Evolutionary conservation across 2,329 filamentous ascomycete genomes (phyloP).

Genomic region (Phyllosticta citrichinensis): DNA sequence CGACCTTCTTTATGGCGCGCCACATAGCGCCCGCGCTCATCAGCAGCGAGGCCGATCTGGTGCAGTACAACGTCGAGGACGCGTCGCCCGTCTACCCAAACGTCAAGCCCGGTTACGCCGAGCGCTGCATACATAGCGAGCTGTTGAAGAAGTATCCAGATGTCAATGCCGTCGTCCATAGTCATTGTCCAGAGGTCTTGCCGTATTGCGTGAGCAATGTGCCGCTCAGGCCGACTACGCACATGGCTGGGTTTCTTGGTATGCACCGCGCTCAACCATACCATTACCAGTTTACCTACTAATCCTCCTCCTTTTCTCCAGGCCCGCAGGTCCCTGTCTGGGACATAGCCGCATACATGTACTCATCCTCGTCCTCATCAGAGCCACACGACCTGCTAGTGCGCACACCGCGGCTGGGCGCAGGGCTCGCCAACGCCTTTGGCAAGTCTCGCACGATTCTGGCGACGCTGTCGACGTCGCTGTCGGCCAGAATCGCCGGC

Average conservation of each 20-base stretch:
- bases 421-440: conserved; percentile 26
- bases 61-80: conserved; percentile 36
- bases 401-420: conserved; percentile 21
- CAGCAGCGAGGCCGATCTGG: conserved; percentile 30
- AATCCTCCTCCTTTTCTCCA: conserved; percentile 8
- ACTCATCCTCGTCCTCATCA: conserved; percentile 16
- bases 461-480: not conserved
- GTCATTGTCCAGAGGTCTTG: conserved; percentile 32
- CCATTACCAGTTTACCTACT: not conserved
- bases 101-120: conserved; percentile 26
- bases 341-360: conserved; percentile 21
- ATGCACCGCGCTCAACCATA: not conserved
- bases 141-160: conserved; percentile 36
- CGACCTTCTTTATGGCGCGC: conserved; percentile 37
- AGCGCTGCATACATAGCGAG: conserved; percentile 37
- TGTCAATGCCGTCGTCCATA: conserved; percentile 36
- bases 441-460: conserved; percentile 8
- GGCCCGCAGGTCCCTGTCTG: conserved; percentile 27
- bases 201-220: conserved; percentile 33
- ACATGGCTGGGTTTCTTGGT: conserved; percentile 37
- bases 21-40: conserved; percentile 36
- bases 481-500: conserved; percentile 23
- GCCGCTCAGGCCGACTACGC: conserved; percentile 27
- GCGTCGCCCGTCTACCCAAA: conserved; percentile 27
- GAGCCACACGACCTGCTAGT: conserved; percentile 29